These are phyloP conservation scores for Penicillium sp. DNA, from an alignment of 2,329 filamentous ascomycete genomes.

Conservation along the genomic window DNA sequence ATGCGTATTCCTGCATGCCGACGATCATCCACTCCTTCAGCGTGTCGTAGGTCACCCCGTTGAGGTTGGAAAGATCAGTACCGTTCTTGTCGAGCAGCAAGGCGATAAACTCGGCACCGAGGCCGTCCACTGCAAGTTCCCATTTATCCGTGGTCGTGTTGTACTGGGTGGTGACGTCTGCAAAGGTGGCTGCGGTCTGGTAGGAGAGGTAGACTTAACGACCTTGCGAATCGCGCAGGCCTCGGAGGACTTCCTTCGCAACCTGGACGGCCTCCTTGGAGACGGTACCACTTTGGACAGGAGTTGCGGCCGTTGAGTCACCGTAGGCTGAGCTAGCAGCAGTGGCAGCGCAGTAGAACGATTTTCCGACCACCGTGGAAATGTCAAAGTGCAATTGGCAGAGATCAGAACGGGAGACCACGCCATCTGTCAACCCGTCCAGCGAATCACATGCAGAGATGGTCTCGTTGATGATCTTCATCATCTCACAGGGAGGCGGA, in stretches of 20 bases:
- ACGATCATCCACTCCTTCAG: constrained; percentile 54
- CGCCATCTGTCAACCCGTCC: constrained; percentile 55
- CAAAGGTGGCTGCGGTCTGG: constrained; percentile 14
- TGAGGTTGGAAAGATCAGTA: constrained; percentile 43
- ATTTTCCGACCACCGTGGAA: constrained; percentile 44
- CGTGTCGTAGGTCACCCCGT: constrained; percentile 57
- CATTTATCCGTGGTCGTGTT: constrained; percentile 11
- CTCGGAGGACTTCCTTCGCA: constrained; percentile 12
- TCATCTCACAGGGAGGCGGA: constrained; percentile 48
- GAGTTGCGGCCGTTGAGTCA: constrained; percentile 5
- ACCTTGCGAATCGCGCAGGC: constrained; percentile 17
- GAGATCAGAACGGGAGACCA: constrained; percentile 51
- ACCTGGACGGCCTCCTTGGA: constrained; percentile 15
- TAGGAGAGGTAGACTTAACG: constrained; percentile 17
- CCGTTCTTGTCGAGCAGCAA: constrained; percentile 27
- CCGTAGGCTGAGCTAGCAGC: constrained; percentile 10
- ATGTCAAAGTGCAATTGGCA: constrained; percentile 49
- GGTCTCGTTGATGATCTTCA: constrained; percentile 55
- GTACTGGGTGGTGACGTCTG: constrained; percentile 15
- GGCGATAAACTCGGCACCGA: constrained; percentile 16
- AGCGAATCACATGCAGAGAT: constrained; percentile 56
- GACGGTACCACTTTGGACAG: constrained; percentile 15
- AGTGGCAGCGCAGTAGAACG: constrained; percentile 46
- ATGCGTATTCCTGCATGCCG: constrained; percentile 49
- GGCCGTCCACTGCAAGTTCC: constrained; percentile 14